Percentiles rank a stretch among this genome's conserved stretches.
Evolutionary conservation across 2,329 filamentous ascomycete species (phyloP).

Genomic region (Pseudopithomyces maydicus): DNA sequence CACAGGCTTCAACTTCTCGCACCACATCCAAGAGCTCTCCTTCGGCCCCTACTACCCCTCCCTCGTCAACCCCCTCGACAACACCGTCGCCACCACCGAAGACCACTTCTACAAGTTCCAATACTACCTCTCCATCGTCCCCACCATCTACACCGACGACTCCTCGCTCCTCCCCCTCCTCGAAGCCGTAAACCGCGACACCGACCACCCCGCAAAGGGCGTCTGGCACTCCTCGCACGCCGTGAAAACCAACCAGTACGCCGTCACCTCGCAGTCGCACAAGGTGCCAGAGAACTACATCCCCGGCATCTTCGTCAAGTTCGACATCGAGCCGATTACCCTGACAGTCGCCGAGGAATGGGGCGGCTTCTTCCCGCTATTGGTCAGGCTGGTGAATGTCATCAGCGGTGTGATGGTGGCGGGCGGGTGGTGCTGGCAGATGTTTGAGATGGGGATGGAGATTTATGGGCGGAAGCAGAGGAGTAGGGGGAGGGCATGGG

Average conservation of each 20-base stretch:
- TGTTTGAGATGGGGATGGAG: constrained; percentile 74
- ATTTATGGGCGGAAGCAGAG: constrained; percentile 50
- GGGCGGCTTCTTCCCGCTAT: constrained; percentile 72
- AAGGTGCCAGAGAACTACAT: constrained; percentile 70
- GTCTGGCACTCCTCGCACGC: constrained; percentile 54
- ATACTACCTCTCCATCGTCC: constrained; percentile 95
- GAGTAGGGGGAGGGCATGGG: constrained; percentile 52
- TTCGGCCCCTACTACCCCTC: constrained; percentile 97
- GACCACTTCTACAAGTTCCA: constrained; percentile 93
- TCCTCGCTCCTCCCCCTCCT: constrained; percentile 54
- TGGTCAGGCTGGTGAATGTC: constrained; percentile 87
- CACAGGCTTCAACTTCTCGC: constrained; percentile 93
- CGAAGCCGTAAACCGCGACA: constrained; percentile 42
- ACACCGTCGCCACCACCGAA: constrained; percentile 76
- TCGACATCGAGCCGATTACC: constrained; percentile 95
- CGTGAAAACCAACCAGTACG: constrained; percentile 96
- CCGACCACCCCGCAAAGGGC: constrained; percentile 42
- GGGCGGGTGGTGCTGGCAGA: constrained; percentile 88
- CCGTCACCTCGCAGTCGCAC: constrained; percentile 86
- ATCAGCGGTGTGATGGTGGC: constrained; percentile 89
- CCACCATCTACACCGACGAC: constrained; percentile 79
- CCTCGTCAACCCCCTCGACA: constrained; percentile 91
- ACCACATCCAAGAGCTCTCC: constrained; percentile 93
- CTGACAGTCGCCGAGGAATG: constrained; percentile 83
- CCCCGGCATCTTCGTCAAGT: constrained; percentile 97